Evolutionary conservation across 805 yeast species (phyloP), one percentile per base, ranked within the genome.

Genomic region (Clavispora phyllophila): DNA sequence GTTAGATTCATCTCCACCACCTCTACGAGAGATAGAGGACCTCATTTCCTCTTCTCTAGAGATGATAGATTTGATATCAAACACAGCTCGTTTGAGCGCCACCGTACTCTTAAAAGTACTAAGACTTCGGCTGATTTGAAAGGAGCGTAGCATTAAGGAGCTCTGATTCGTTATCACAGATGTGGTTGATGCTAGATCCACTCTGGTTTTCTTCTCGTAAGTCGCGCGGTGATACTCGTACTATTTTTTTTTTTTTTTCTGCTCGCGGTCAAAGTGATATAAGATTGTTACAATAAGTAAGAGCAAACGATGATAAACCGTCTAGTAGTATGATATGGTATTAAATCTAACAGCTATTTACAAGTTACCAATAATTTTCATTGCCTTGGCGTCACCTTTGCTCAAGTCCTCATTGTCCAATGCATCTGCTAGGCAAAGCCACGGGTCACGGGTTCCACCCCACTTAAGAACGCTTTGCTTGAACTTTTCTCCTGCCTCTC

Each of bases 391-490:
- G 45, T 84, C 95, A 4, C 96, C 96, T 20, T 68, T 65, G 3
- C 69, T 68, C 36, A 89, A 63, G 36, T 70, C 75, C 0, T 80
- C 79, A 24, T 76, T 72, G 40, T 82, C 88, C 40, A 93, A 66
- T 3, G 85, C 89, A 44, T 84, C 85, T 1, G 95, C 86, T 14
- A 93, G 67, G 57, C 95, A 82, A 17, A 70, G 68, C 95, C 96
- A 88, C 0, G 98, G 95, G 55, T 87, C 89, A 46, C 79, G 74
- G 3, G 95, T 78, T 0, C 99, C 99, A 18, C 99, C 99, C 96
- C 96, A 91, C 55, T 78, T 78, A 45, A 93, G 66, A 0, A 93
- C 82, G 44, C 79, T 74, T 24, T 79, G 65, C 50, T 76, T 79
- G 60, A 88, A 87, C 51, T 76, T 76, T 43, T 80, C 83, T 15